These are phyloP conservation scores for Suillus subluteus DNA, from an alignment of 768 basidiomycete species.

Conservation along the genomic window DNA sequence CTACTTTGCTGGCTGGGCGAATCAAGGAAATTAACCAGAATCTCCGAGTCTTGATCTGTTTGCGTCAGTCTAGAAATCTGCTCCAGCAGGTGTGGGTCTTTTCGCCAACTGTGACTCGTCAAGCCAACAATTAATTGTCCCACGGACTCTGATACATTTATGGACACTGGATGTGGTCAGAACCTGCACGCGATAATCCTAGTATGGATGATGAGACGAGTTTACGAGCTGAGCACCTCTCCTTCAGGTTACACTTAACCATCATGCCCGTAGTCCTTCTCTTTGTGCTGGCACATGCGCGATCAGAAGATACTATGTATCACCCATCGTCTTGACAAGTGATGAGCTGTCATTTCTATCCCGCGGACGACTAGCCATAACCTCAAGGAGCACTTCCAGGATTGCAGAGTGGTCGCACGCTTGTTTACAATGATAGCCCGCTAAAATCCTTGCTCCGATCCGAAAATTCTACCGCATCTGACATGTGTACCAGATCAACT, in stretches of 20 bases:
- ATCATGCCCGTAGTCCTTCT: not conserved
- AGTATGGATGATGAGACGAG: not conserved
- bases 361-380: not conserved
- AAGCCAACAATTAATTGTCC: not conserved
- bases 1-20: not conserved
- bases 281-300: not conserved
- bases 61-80: not conserved
- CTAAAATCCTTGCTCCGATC: not conserved
- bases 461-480: not conserved
- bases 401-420: not conserved
- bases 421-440: not conserved
- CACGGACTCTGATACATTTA: not conserved
- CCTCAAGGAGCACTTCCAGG: not conserved
- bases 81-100: not conserved
- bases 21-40: not conserved
- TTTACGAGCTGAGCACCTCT: not conserved
- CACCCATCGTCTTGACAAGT: not conserved
- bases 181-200: not conserved
- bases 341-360: conserved; percentile 5
- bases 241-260: not conserved
- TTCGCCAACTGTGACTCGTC: not conserved
- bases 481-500: not conserved
- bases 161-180: not conserved
- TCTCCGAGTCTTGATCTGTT: not conserved
- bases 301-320: not conserved